Evolutionary conservation across 2,329 filamentous ascomycete genomes (phyloP), one percentile per base, ranked within the genome.

Genomic region (Trichoderma harzianum): DNA sequence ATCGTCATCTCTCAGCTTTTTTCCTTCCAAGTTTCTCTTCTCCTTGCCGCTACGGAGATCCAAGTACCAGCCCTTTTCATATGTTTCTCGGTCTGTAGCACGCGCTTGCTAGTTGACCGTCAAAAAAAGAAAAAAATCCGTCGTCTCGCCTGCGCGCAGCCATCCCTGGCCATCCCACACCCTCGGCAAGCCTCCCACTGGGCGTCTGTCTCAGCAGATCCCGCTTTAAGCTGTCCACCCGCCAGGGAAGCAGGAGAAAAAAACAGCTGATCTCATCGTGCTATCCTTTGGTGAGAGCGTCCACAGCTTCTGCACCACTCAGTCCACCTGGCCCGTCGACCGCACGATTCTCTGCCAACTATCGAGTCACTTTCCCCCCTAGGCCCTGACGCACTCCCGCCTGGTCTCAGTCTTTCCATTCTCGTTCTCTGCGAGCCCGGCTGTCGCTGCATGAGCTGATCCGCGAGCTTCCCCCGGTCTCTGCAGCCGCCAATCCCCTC

Each of bases 371-470:
- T 43, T 61, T 63, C 18, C n/a, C 47, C 43, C 30, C 36, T 55
- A 57, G 65, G 30, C 70, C 64, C 69, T 63, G 70, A 68, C 64
- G 61, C 70, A 63, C 61, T 21, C 53, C 51, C 64, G 36, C 64
- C 70, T 57, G 53, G 51, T 55, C 43, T 72, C 64, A 63, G 55
- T 69, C 65, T 72, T 12, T 21, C 60, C 14, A 65, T 62, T n/a
- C 61, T 72, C 53, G 47, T 64, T 51, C 47, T 32, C 53, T 61
- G 39, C 61, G 53, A 62, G 36, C 34, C 34, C 58, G 65, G 61
- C 53, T 57, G 65, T 61, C 61, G 66, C 61, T 70, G 71, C 65
- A 72, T 72, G 71, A 70, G 39, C 71, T 72, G 65, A 66, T 69
- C 43, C 53, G 53, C 36, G 60, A 69, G 66, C 51, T 58, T 61